Evolutionary conservation across 164 flowering plant species (phyloP).

Genomic region (Dillenia suffruticosa): DNA sequence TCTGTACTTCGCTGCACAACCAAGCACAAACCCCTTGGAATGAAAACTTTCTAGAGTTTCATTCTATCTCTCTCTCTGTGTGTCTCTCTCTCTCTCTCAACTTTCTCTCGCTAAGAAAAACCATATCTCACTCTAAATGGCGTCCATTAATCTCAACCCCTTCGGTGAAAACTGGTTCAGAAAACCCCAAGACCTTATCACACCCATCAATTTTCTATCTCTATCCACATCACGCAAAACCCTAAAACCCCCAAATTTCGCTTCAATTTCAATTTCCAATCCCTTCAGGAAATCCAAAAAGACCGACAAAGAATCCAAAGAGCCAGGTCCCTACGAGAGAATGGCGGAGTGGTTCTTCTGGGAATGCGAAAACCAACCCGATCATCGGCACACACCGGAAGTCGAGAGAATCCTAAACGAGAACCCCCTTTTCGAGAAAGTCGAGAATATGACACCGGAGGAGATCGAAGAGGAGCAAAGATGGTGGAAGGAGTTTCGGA

Average conservation of each 20-base stretch:
- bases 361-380: constrained; percentile 72
- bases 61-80: too few relatives aligned
- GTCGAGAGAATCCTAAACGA: constrained; percentile 64
- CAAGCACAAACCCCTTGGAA: not conserved
- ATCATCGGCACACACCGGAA: constrained; percentile 70
- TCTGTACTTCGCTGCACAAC: not conserved
- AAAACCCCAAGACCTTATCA: constrained; percentile 54
- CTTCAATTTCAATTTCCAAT: constrained; percentile 35
- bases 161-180: constrained; percentile 73
- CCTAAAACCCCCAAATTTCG: constrained; percentile 39
- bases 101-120: not conserved
- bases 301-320: constrained; percentile 13
- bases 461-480: constrained; percentile 55
- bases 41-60: not conserved
- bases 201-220: constrained; percentile 32
- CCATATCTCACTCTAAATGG: constrained; percentile 33
- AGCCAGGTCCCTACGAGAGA: constrained; percentile 35
- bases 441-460: constrained; percentile 55
- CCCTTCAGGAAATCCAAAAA: constrained; percentile 14
- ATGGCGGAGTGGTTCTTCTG: constrained; percentile 66
- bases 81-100: too few relatives aligned
- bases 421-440: constrained; percentile 50
- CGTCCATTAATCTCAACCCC: constrained; percentile 67
- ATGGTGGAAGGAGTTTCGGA: constrained; percentile 56
- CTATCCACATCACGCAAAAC: constrained; percentile 20